Evolutionary conservation across 75 land plant genomes (phyloP), one percentile per base, ranked within the genome.

Genomic region (Selaginella moellendorffii): DNA sequence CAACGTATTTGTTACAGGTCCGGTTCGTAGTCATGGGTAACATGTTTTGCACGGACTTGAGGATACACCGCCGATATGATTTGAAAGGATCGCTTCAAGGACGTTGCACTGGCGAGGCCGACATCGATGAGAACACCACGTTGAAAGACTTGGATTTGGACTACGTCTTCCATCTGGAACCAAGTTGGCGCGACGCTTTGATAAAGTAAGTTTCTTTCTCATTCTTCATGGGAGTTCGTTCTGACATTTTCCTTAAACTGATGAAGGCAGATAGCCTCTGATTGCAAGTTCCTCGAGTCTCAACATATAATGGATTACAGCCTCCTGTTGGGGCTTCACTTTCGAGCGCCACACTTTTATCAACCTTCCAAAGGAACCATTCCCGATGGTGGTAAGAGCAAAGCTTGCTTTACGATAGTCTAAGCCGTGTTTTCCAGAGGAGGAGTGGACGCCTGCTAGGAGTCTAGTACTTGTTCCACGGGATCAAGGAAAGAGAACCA

Each of bases 21-120:
- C 90, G 96, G 22, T 93, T 93, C 69, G 84, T 93, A 27, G 98
- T 93, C 31, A 93, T 93, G 98, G 98, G 98, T 64, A 93, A 93
- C 72, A 85, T 93, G 96, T 93, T 89, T 76, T 93, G 98, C 74
- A 93, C 98, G 21, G 98, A 89, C 63, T 54, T 93, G 53, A 74
- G 96, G 19, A 93, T 93, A 27, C 98, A 93, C 73, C 74, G 96
- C 29, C 75, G 96, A 59, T 93, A 85, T 77, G 98, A 93, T 64
- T 63, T 93, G 63, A 93, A 93, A 75, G 96, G 98, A n/a, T 93
- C 98, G 21, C 85, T 85, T 2, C 78, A 85, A 24, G 98, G 98
- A 24, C 90, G 98, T 51, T 93, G 90, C 30, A 62, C 98, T 42
- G 85, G 88, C 70, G 88, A 88, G 63, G 72, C 88, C 53, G 96